Evolutionary conservation across 768 basidiomycete genomes (phyloP).

Genomic region (Daedalea quercina): DNA sequence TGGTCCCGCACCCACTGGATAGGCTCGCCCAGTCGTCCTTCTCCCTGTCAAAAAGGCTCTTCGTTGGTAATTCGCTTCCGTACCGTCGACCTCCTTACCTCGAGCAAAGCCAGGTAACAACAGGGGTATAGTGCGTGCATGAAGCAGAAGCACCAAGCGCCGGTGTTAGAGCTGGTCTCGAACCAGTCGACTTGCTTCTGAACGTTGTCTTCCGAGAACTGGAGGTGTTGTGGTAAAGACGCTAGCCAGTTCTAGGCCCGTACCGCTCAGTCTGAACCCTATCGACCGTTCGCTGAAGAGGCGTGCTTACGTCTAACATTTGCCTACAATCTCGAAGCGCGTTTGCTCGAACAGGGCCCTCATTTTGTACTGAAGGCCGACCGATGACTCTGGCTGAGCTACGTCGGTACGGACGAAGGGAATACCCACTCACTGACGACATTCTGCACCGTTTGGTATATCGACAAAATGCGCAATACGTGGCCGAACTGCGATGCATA

Average conservation of each 20-base stretch:
- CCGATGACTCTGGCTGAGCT: neutral
- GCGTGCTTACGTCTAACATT: constrained; percentile 8
- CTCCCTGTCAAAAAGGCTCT: constrained; percentile 9
- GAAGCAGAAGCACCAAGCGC: constrained; percentile 76
- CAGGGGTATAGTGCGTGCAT: constrained; percentile 73
- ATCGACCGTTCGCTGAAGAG: neutral
- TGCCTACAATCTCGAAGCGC: constrained; percentile 11
- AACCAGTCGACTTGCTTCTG: constrained; percentile 69
- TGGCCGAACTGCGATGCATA: constrained; percentile 73
- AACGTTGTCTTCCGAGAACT: constrained; percentile 64
- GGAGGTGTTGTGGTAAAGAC: constrained; percentile 64
- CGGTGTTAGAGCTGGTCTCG: constrained; percentile 70
- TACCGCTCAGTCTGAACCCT: neutral
- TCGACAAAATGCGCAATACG: constrained; percentile 59
- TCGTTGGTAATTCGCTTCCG: neutral
- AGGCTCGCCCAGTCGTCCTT: constrained; percentile 15
- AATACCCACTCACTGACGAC: constrained; percentile 37
- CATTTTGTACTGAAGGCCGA: constrained; percentile 13
- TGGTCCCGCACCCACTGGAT: constrained; percentile 32
- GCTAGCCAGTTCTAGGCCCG: constrained; percentile 52
- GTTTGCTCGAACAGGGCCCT: constrained; percentile 9
- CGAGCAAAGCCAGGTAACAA: constrained; percentile 53
- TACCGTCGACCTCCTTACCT: constrained; percentile 35
- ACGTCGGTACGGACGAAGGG: neutral
- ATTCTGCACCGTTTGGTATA: constrained; percentile 56